Evolutionary conservation across 345 rosid species (phyloP).

Genomic region (Arabidopsis arenosa): DNA sequence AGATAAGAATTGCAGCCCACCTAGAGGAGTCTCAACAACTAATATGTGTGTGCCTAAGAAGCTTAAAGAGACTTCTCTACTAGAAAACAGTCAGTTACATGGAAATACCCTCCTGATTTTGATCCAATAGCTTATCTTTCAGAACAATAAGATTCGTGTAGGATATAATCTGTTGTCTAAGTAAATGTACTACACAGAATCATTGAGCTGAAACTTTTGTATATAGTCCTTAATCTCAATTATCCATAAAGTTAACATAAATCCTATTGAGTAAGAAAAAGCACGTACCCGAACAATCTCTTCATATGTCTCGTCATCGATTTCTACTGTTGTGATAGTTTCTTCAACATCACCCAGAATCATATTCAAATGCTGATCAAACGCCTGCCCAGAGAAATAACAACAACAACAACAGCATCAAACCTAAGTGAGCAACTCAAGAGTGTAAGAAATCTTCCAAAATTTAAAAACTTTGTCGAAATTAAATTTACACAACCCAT

Average conservation of each 20-base stretch:
- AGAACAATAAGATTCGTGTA: background rate
- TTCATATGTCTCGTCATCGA: slow-evolving; percentile 97
- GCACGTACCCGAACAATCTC: slow-evolving; percentile 94
- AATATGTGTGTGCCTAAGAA: slow-evolving; percentile 1
- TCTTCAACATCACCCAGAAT: slow-evolving; percentile 99
- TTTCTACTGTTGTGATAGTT: slow-evolving; percentile 92
- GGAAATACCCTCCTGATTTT: background rate
- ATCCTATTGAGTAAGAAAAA: background rate
- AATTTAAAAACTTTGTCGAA: background rate
- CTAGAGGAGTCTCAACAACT: slow-evolving; percentile 1
- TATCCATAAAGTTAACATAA: background rate
- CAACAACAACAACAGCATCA: background rate
- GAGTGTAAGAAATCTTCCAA: background rate
- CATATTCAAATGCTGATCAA: slow-evolving; percentile 99
- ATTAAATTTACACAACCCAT: background rate
- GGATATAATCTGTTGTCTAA: background rate
- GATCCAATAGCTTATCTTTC: background rate
- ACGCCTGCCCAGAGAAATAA: slow-evolving; percentile 62
- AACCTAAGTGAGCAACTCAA: background rate
- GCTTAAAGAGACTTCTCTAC: slow-evolving; percentile 16
- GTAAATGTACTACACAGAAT: slow-evolving; percentile 17
- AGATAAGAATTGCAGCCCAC: slow-evolving; percentile 1
- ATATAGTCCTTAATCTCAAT: background rate
- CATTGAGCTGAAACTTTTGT: slow-evolving; percentile 13
- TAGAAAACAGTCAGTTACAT: slow-evolving; percentile 4